Conservation (phyloP, 192 early-diverging fungal species). For the Entophlyctis helioformis region DNA sequence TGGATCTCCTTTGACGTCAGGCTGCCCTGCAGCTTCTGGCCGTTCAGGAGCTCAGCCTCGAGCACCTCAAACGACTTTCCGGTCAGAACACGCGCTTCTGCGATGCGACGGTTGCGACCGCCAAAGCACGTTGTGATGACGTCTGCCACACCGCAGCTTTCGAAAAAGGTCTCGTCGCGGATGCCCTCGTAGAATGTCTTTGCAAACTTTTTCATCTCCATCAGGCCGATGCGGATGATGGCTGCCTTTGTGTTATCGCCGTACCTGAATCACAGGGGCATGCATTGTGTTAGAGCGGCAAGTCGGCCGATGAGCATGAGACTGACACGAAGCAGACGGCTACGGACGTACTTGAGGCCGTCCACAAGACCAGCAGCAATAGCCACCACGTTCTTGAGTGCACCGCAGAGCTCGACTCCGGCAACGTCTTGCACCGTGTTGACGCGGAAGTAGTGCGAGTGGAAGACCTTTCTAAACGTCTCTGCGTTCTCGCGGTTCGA, state of each 20-base stretch:
- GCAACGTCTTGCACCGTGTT: conserved; percentile 69
- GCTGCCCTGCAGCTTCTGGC: too few relatives aligned
- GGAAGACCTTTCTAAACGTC: conserved; percentile 67
- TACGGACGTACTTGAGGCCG: conserved; percentile 81
- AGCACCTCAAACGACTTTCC: too few relatives aligned
- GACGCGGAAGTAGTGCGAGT: conserved; percentile 84
- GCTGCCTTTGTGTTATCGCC: conserved; percentile 98
- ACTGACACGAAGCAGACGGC: too few relatives aligned
- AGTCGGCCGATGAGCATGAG: too few relatives aligned
- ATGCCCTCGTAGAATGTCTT: conserved; percentile 71
- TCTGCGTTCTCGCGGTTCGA: conserved; percentile 55
- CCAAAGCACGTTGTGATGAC: too few relatives aligned
- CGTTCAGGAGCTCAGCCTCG: too few relatives aligned
- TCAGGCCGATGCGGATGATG: conserved; percentile 86
- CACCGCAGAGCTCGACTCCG: conserved; percentile 95
- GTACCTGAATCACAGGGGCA: too few relatives aligned
- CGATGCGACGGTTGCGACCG: too few relatives aligned
- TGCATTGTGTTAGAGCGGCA: too few relatives aligned
- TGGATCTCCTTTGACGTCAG: too few relatives aligned
- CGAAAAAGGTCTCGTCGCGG: conserved; percentile 91
- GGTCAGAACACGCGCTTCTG: too few relatives aligned
- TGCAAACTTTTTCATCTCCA: conserved; percentile 91
- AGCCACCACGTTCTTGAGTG: conserved; percentile 97
- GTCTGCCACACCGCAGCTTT: conserved; percentile 94
- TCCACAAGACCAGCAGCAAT: conserved; percentile 92